Evolutionary conservation across 2,329 filamentous ascomycete genomes (phyloP), one percentile per base, ranked within the genome.

Genomic region (Leptosphaerulina australis): DNA sequence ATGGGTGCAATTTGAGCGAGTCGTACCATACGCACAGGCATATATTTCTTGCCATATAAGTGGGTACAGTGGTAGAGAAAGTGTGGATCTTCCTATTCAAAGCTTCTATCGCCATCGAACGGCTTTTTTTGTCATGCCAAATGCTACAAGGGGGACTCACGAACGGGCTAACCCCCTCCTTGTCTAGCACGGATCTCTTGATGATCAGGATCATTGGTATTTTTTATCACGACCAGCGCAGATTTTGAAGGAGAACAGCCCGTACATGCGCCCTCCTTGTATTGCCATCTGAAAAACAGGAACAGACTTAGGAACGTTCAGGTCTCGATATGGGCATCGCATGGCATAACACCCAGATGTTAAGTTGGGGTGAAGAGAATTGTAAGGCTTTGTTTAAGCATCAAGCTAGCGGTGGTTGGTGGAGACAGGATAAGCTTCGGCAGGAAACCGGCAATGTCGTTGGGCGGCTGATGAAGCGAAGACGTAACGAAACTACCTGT

Each of bases 341-440:
- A 28, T 28, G 22, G 40, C 40, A 25, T 30, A 45, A 37, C 28
- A 20, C 11, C 6, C 24, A 21, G 4, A 8, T 40, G 28, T 18
- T 31, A 40, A 17, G 24, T 39, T 30, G 34, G 22, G 35, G 40
- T 40, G 40, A 35, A 35, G 35, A 30, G 14, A 25, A 18, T 39
- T 33, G 40, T 40, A 40, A 34, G 40, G n/a, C 25, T 31, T 51
- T 46, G 33, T 35, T 36, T 26, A 40, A 45, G 40, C 40, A 50
- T 45, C 14, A 14, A 31, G 26, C 48, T 51, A 51, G 41, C 41
- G 26, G 41, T 41, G 5, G 12, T 33, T 40, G 31, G 41, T 51
- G 48, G 48, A 41, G 40, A 33, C 28, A 24, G 15, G 26, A 25
- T 12, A 14, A 31, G 24, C 14, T 18, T 20, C 35, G 47, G 35